phyloP scores from a whole-genome alignment of 164 flowering plant genomes.

The Magnolia kwangsiensis region DNA sequence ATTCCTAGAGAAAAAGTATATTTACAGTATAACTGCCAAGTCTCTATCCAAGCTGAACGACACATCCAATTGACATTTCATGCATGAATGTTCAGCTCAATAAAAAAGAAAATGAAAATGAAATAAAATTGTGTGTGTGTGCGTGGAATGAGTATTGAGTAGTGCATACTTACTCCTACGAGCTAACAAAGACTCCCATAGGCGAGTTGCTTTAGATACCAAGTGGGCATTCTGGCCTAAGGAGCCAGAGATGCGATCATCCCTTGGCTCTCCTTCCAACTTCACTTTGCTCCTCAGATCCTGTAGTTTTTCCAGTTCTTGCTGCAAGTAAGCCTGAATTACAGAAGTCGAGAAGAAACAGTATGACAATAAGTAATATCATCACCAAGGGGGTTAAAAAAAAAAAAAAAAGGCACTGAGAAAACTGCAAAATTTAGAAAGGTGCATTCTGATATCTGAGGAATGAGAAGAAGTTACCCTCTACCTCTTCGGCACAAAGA shows the following conservation, averaged over 20 bases:
- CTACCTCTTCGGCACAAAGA: slow-evolving; percentile 99
- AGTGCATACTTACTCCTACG: slow-evolving; percentile 64
- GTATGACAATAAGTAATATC: background rate
- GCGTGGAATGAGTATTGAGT: background rate
- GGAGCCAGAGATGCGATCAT: slow-evolving; percentile 80
- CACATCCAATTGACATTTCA: background rate
- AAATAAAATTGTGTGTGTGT: background rate
- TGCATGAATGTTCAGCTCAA: background rate
- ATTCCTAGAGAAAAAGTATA: too few relatives aligned
- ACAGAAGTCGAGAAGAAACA: background rate
- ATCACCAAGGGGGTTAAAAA: background rate
- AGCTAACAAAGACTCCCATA: slow-evolving; percentile 92
- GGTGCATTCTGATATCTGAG: background rate
- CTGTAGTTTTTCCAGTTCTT: slow-evolving; percentile 95
- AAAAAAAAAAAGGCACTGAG: background rate
- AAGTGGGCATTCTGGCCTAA: slow-evolving; percentile 88
- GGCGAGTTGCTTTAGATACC: slow-evolving; percentile 90
- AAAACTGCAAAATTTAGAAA: background rate
- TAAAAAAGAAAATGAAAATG: background rate
- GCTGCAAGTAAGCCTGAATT: slow-evolving; percentile 93
- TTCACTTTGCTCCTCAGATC: slow-evolving; percentile 84
- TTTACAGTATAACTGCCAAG: background rate
- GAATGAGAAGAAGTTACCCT: slow-evolving; percentile 14
- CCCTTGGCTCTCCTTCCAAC: slow-evolving; percentile 92
- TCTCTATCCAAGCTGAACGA: background rate